phyloP scores from a whole-genome alignment of 495 filamentous ascomycete genomes.

The Bathelium albidoporum region DNA sequence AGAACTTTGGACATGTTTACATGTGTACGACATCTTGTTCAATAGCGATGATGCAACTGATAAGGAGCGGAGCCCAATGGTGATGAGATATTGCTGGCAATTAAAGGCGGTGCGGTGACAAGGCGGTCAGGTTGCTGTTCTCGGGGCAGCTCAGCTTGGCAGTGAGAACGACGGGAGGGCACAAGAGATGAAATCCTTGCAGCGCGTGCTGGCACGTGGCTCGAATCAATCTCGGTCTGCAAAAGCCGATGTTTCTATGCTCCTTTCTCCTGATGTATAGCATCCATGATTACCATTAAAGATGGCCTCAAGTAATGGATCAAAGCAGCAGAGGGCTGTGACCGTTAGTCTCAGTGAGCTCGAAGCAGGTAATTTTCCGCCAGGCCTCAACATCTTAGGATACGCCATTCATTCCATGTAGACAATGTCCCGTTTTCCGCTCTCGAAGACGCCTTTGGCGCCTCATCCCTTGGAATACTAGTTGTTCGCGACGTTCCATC shows the following conservation, averaged over 20 bases:
- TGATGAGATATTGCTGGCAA: neutral
- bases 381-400: neutral
- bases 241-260: neutral
- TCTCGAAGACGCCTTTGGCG: slow-evolving; percentile 80
- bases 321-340: neutral
- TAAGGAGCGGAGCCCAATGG: neutral
- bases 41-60: no score
- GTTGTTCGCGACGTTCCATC: slow-evolving; percentile 73
- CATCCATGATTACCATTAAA: neutral
- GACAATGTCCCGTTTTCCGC: slow-evolving; percentile 62
- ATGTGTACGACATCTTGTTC: no score
- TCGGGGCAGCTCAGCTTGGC: no score
- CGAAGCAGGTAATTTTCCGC: slow-evolving; percentile 2
- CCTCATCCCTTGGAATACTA: slow-evolving; percentile 83
- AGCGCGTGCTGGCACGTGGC: neutral
- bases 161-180: neutral
- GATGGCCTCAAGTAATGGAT: neutral
- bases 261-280: neutral
- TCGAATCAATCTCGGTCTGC: neutral
- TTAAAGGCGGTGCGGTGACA: neutral
- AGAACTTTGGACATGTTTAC: slow-evolving; percentile 26
- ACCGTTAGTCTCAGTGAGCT: neutral
- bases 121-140: neutral
- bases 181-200: neutral
- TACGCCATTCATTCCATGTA: slow-evolving; percentile 22